Conservation (phyloP, 2,329 filamentous ascomycete species). For the Arthrobotrys entomopaga region DNA sequence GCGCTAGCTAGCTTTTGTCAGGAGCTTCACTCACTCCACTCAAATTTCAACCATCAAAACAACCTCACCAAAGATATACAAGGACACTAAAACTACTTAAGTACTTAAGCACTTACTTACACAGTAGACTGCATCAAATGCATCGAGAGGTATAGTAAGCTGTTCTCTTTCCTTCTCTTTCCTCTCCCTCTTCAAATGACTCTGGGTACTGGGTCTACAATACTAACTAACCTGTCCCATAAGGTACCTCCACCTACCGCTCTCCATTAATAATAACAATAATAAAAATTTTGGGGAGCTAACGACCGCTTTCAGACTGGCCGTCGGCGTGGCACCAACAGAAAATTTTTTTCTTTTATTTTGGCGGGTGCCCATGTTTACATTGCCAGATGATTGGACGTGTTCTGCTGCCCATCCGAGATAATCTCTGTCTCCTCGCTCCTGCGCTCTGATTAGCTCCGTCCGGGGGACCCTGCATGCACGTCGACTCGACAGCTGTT, state of each 20-base stretch:
- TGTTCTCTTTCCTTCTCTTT: too few relatives aligned
- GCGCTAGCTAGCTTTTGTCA: neutral
- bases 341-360: constrained; percentile 28
- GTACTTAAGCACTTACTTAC: too few relatives aligned
- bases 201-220: neutral
- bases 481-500: neutral
- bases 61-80: too few relatives aligned
- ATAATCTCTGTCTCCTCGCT: constrained; percentile 13
- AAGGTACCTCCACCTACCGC: neutral
- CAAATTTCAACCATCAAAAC: too few relatives aligned
- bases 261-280: too few relatives aligned
- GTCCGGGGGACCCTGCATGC: constrained; percentile 35
- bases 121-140: too few relatives aligned
- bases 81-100: too few relatives aligned
- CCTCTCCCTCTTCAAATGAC: too few relatives aligned
- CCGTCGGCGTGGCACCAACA: constrained; percentile 40
- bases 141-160: too few relatives aligned
- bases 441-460: constrained; percentile 28
- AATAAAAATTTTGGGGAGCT: neutral
- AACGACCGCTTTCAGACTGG: neutral
- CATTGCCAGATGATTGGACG: constrained; percentile 45
- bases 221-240: neutral
- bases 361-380: constrained; percentile 27
- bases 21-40: too few relatives aligned
- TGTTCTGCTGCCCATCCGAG: constrained; percentile 25